A percentile compares a stretch with the other conserved stretches of the same genome.
Evolutionary conservation across 177 flowering plant genomes (phyloP).

Genomic region (Vitis hybrid): DNA sequence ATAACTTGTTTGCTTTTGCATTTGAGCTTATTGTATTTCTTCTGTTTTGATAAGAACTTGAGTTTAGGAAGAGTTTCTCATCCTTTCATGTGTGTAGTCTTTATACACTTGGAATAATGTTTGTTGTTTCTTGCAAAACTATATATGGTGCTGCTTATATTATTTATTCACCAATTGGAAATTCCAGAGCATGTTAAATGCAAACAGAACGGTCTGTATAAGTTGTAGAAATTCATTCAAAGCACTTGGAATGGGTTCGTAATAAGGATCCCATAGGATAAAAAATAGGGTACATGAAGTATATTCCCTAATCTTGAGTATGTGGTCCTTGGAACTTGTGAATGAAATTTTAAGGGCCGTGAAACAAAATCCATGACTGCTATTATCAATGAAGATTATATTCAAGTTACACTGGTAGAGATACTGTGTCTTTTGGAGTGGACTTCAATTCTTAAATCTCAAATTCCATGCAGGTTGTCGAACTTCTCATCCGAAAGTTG

Average conservation of each 20-base stretch:
- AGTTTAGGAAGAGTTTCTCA: no score
- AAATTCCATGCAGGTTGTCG: slow-evolving; percentile 74
- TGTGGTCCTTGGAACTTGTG: background rate
- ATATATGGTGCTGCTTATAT: no score
- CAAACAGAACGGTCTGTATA: background rate
- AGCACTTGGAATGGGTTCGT: background rate
- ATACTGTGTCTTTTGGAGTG: background rate
- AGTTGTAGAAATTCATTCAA: background rate
- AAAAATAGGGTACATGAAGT: background rate
- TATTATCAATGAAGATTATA: background rate
- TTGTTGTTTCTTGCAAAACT: no score
- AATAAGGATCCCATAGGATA: background rate
- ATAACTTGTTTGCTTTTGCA: no score
- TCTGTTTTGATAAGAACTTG: no score
- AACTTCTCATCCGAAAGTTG: slow-evolving; percentile 87
- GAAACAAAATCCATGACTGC: background rate
- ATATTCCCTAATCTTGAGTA: background rate
- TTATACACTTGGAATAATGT: no score
- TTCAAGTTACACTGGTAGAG: background rate
- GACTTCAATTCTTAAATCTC: slow-evolving; percentile 1
- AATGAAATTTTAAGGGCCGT: background rate
- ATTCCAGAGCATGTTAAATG: no score
- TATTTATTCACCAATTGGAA: no score
- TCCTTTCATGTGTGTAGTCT: no score
- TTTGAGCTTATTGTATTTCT: no score